Base-by-base conservation (phyloP, 164 flowering plant species). In the Magnolia officinalis region DNA sequence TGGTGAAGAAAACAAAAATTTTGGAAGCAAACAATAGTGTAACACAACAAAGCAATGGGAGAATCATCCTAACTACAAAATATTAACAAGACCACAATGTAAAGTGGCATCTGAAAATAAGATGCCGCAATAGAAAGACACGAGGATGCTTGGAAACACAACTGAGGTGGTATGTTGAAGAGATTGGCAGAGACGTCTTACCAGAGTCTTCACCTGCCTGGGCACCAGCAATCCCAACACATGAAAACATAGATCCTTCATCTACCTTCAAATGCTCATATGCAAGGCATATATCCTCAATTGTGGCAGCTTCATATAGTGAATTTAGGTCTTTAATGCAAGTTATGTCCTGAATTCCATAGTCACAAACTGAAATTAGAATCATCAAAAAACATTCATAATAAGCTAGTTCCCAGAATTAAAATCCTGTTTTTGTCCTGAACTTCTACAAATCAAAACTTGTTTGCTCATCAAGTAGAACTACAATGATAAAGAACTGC, bases 201-300 rank as follows among this genome's bases (percentile, higher is more conserved):
- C 97, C 91, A 68, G 84, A 55, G 59, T 84, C 93, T 71, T 93
- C 94, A 18, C 88, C 93, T 71, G 94, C 90, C 83, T 92, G 91
- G 71, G 89, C 77, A 67, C 99, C 99, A 71, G 99, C 96, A 78
- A 96, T 79, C 50, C 99, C 99, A 77, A 96, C 87, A 79, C 98
- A 94, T 50, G 98, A 89, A 81, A 85, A 96, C 71, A 96, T 74
- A 37, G 95, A 91, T 84, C 83, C 80, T 37, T 92, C 98, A 79
- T 90, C 99, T 16, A 94, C 88, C 84, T 86, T 92, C 84, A 96
- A 83, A 71, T 91, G 92, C 21, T 94, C 90, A 77, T 96, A 94
- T 52, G 99, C 99, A 72, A 90, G 74, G 81, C 92, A 91, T 79
- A 96, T 77, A 77, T 94, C 99, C 73, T 90, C 98, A 26, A 92